Evolutionary conservation across 176 grass and related monocot species (phyloP).

Genomic region (Lolium rigidum): DNA sequence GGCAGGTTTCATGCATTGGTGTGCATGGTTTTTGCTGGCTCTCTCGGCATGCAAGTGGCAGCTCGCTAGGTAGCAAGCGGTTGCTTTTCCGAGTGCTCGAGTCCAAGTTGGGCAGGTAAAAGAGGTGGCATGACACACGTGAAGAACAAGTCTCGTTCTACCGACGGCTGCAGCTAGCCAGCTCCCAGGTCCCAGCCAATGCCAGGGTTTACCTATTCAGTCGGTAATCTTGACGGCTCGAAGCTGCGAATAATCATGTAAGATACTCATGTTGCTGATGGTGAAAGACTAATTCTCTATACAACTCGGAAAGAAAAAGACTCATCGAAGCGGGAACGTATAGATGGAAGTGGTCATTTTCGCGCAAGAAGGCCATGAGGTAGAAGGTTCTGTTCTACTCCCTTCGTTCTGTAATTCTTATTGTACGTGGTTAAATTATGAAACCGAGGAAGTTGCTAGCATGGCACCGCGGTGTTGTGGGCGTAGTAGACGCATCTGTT

Average conservation of each 20-base stretch:
- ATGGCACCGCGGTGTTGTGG: no score
- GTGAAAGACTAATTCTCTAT: neutral
- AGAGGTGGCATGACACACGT: constrained; percentile 29
- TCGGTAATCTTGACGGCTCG: constrained; percentile 14
- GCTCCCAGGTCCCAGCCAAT: constrained; percentile 19
- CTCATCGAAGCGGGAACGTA: no score
- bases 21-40: constrained; percentile 10
- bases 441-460: no score
- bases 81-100: constrained; percentile 2
- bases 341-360: no score
- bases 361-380: no score
- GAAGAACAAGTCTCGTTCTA: constrained; percentile 47
- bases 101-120: constrained; percentile 37
- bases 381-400: no score
- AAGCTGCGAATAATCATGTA: constrained; percentile 1
- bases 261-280: neutral
- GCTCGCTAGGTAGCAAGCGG: neutral
- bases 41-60: neutral
- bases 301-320: neutral
- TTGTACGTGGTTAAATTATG: no score
- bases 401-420: no score
- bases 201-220: constrained; percentile 2
- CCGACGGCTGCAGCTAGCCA: neutral
- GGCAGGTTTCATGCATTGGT: constrained; percentile 19
- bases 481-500: no score